Evolutionary conservation across 257 asterid species (phyloP), one percentile per base, ranked within the genome.

Genomic region (Nicotiana tabacum): DNA sequence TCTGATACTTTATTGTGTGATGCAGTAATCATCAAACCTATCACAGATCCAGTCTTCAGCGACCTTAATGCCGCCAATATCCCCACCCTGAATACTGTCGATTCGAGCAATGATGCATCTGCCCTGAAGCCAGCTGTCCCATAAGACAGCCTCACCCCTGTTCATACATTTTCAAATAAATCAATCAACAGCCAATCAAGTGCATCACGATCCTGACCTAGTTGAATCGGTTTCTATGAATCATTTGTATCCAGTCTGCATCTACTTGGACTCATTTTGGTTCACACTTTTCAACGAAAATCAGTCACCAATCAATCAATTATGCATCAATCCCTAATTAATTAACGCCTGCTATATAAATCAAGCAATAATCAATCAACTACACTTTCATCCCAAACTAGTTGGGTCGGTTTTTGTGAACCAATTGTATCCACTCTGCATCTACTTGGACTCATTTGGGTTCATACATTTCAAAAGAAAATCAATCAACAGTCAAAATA

Each of bases 91-190:
- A 88, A 96, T 77, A 94, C 89, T 18, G 97, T 92, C 2, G 99
- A 93, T 86, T 91, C 92, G 58, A 96, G 88, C 82, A 94, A 18
- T 0, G 90, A 86, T 0, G 94, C 98, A 53, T 93, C 93, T 30
- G 93, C 96, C 86, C 99, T 89, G 85, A 94, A 96, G 5, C 99
- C 99, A 15, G 98, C 80, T n/a, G 99, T 96, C 27, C 98, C 98
- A 57, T 94, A 94, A 3, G 97, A 93, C 62, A 96, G 85, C 84
- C 70, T 90, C 80, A 88, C 92, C 17, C 97, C 98, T 93, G 77
- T 80, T 62, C 30, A 78, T 11, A 61, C 3, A 62, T 61, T 3
- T 70, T 35, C 70, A 15, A 35, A 21, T 15, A n/a, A 37, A n/a
- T 29, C 0, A 43, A 70, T 70, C 56, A 69, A 37, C 30, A 37